Evolutionary conservation across 306 rosid species (phyloP).

Genomic region (Ormosia emarginata): DNA sequence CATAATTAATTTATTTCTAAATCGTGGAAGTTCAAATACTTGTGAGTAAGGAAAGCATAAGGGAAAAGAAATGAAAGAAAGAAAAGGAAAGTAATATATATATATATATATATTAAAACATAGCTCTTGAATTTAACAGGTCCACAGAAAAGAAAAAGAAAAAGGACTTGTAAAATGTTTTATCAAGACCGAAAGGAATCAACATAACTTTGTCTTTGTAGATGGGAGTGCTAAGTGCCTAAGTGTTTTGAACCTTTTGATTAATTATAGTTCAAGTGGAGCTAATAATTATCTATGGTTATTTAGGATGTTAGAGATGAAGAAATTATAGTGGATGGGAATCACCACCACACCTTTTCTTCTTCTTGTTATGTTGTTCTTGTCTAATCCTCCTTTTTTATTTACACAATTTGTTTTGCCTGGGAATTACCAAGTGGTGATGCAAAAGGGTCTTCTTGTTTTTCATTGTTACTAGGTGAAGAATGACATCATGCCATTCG

Average conservation of each 20-base stretch:
- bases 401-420: conserved; percentile 5
- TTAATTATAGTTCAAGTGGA: conserved; percentile 7
- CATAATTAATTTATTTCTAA: not conserved
- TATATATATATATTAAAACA: not conserved
- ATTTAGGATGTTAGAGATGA: conserved; percentile 13
- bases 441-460: conserved; percentile 19
- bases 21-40: not conserved
- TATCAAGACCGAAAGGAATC: conserved; percentile 17
- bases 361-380: not conserved
- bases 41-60: conserved; percentile 12
- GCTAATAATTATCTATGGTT: not conserved
- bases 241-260: not conserved
- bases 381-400: not conserved
- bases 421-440: conserved; percentile 26
- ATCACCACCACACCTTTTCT: not conserved
- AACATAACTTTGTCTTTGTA: conserved; percentile 17
- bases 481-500: conserved; percentile 52
- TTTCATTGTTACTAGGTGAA: conserved; percentile 24
- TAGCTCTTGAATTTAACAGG: not conserved
- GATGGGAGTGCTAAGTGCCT: not conserved
- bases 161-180: conserved; percentile 6
- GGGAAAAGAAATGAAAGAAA: not conserved
- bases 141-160: not conserved
- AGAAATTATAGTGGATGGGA: conserved; percentile 1
- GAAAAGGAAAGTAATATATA: conserved; percentile 1